Conservation (phyloP, 345 rosid species). For the Hevea brasiliensis region DNA sequence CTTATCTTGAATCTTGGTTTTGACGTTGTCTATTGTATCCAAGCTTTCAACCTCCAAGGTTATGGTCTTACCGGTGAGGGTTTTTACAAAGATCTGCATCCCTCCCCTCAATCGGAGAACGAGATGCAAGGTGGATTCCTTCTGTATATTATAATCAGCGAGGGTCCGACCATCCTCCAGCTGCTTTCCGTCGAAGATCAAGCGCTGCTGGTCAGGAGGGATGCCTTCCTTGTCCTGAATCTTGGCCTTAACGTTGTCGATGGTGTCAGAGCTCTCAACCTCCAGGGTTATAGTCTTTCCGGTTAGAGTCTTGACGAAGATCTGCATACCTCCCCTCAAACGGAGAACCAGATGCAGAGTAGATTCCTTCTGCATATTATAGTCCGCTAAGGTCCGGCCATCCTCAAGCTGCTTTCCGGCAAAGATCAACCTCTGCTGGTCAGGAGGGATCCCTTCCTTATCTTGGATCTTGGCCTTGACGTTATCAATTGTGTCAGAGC, state of each 20-base stretch:
- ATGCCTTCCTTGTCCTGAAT: conserved; percentile 3
- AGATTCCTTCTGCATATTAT: neutral
- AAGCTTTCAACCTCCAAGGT: neutral
- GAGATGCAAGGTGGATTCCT: neutral
- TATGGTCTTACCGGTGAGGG: neutral
- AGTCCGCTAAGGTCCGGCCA: neutral
- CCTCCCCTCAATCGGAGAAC: conserved; percentile 4
- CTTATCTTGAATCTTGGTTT: neutral
- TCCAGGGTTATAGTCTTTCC: neutral
- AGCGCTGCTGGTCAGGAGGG: neutral
- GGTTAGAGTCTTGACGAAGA: neutral
- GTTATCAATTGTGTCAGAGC: neutral
- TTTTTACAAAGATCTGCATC: neutral
- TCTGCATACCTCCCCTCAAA: conserved; percentile 1
- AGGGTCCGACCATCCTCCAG: neutral
- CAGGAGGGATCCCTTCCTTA: conserved; percentile 3
- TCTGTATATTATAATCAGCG: conserved; percentile 3
- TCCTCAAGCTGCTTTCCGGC: conserved; percentile 2
- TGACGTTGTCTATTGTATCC: neutral
- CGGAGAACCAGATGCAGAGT: neutral
- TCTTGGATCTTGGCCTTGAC: neutral
- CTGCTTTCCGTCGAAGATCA: neutral
- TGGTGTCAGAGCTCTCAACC: neutral
- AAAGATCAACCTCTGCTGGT: neutral
- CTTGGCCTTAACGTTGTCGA: neutral